Conservation (phyloP, 768 basidiomycete genomes). For the Xerocomus potaroensis region DNA sequence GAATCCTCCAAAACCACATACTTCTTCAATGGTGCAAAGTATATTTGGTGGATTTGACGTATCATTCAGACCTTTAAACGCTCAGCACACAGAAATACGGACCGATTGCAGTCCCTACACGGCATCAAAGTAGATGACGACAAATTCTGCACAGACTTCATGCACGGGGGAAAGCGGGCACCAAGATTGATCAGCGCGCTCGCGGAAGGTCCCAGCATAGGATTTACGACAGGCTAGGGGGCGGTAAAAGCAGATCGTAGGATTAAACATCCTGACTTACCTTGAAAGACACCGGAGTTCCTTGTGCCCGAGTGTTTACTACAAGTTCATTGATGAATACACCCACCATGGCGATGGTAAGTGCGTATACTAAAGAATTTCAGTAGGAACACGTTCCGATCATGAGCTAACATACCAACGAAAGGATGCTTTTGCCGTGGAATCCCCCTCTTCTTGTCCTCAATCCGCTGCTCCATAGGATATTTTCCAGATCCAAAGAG, state of each 20-base stretch:
- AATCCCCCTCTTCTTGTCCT: slow-evolving; percentile 82
- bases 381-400: background rate
- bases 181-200: slow-evolving; percentile 83
- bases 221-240: slow-evolving; percentile 70
- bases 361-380: slow-evolving; percentile 48
- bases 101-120: slow-evolving; percentile 41
- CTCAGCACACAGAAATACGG: slow-evolving; percentile 9
- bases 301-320: slow-evolving; percentile 69
- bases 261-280: slow-evolving; percentile 33
- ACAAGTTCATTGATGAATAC: slow-evolving; percentile 86
- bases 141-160: slow-evolving; percentile 64
- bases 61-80: slow-evolving; percentile 65
- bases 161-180: slow-evolving; percentile 91
- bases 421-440: slow-evolving; percentile 79
- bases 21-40: slow-evolving; percentile 70
- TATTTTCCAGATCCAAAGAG: slow-evolving; percentile 49
- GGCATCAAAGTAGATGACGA: slow-evolving; percentile 51
- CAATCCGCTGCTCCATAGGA: slow-evolving; percentile 76
- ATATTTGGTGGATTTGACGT: slow-evolving; percentile 71
- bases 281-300: slow-evolving; percentile 82
- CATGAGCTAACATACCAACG: slow-evolving; percentile 48
- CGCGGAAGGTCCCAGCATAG: slow-evolving; percentile 87
- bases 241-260: slow-evolving; percentile 6
- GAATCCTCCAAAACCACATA: slow-evolving; percentile 88
- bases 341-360: slow-evolving; percentile 64